Evolutionary conservation across 148 eudicot species (phyloP).

Genomic region (Simmondsia chinensis): DNA sequence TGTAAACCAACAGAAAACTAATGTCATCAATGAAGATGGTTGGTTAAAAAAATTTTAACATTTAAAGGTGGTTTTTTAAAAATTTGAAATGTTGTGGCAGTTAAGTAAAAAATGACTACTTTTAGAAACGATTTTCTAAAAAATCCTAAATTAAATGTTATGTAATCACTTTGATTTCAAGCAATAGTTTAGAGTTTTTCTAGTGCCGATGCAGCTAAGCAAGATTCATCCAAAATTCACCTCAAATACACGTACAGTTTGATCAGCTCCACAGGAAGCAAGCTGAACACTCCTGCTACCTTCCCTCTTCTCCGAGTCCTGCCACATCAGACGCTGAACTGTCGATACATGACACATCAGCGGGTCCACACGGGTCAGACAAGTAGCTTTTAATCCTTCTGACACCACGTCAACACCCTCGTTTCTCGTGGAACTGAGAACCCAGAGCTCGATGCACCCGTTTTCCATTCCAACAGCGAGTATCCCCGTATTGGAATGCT

Average conservation of each 20-base stretch:
- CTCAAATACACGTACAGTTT: constrained; percentile 65
- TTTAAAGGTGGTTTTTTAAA: too few relatives aligned
- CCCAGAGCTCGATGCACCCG: constrained; percentile 78
- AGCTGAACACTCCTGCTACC: constrained; percentile 41
- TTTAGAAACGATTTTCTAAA: too few relatives aligned
- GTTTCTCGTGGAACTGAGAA: constrained; percentile 20
- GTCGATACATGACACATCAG: constrained; percentile 70
- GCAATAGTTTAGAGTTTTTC: too few relatives aligned
- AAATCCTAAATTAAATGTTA: too few relatives aligned
- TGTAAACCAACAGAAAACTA: too few relatives aligned
- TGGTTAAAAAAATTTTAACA: too few relatives aligned
- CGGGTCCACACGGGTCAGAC: constrained; percentile 41
- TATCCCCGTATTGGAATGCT: constrained; percentile 37
- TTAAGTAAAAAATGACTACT: too few relatives aligned
- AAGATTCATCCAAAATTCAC: constrained; percentile 22
- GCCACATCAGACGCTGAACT: constrained; percentile 78
- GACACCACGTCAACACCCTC: constrained; percentile 13
- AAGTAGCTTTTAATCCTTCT: constrained; percentile 23
- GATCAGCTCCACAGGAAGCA: constrained; percentile 95
- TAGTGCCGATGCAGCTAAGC: too few relatives aligned
- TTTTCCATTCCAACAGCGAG: constrained; percentile 86
- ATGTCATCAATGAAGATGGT: too few relatives aligned
- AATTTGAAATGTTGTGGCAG: too few relatives aligned
- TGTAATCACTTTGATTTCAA: too few relatives aligned
- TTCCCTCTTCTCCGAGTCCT: constrained; percentile 31